These are phyloP conservation scores for Fusarium sp. DNA, from an alignment of 2,329 filamentous ascomycete genomes.

Conservation along the genomic window DNA sequence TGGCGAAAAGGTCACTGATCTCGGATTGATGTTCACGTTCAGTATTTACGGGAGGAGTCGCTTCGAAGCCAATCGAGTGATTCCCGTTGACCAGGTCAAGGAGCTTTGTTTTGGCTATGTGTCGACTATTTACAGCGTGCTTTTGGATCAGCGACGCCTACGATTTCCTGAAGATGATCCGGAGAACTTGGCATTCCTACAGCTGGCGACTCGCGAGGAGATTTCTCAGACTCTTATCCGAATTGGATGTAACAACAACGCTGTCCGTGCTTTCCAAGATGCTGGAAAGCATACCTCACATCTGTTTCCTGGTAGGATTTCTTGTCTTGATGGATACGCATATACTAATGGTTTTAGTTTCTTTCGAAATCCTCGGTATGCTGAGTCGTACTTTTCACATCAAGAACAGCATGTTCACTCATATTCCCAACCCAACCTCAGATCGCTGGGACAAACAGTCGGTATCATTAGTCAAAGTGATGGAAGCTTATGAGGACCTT, in stretches of 20 bases:
- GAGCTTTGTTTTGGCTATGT: slow-evolving; percentile 65
- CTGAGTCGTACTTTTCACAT: slow-evolving; percentile 61
- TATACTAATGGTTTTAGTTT: slow-evolving; percentile 51
- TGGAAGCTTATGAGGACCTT: slow-evolving; percentile 50
- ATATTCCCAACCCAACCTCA: slow-evolving; percentile 65
- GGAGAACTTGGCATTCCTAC: slow-evolving; percentile 54
- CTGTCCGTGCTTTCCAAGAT: slow-evolving; percentile 55
- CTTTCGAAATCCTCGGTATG: slow-evolving; percentile 69
- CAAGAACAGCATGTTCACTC: slow-evolving; percentile 58
- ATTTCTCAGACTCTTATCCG: slow-evolving; percentile 61
- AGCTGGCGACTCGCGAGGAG: slow-evolving; percentile 60
- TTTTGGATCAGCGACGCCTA: slow-evolving; percentile 51
- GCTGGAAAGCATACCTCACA: slow-evolving; percentile 54
- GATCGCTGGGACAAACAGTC: slow-evolving; percentile 63
- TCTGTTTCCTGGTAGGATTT: slow-evolving; percentile 58
- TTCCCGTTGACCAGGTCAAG: slow-evolving; percentile 63
- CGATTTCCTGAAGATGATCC: slow-evolving; percentile 52
- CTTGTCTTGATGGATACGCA: background rate
- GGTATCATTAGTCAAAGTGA: slow-evolving; percentile 54
- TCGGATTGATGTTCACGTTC: slow-evolving; percentile 65
- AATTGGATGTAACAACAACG: slow-evolving; percentile 63
- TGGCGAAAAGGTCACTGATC: slow-evolving; percentile 56
- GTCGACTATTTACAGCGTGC: slow-evolving; percentile 61
- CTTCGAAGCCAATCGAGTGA: slow-evolving; percentile 61
- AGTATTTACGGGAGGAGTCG: slow-evolving; percentile 58